phyloP scores from a whole-genome alignment of 805 yeast genomes.

The Ogataea nitratoaversa region DNA sequence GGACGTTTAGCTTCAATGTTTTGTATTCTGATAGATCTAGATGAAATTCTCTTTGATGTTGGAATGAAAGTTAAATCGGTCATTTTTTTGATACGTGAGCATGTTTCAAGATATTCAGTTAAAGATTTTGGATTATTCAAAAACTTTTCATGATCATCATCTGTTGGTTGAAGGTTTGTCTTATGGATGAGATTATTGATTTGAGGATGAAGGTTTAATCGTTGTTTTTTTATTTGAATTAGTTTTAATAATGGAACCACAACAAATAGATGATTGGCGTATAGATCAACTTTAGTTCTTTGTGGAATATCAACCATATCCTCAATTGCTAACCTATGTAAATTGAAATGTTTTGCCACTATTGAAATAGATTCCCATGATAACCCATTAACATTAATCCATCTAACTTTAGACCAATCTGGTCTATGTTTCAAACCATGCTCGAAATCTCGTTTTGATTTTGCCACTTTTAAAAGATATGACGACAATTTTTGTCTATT shows the following conservation, averaged over 20 bases:
- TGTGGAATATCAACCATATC: slow-evolving; percentile 63
- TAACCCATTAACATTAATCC: slow-evolving; percentile 58
- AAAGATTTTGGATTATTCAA: slow-evolving; percentile 8
- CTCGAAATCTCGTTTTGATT: slow-evolving; percentile 28
- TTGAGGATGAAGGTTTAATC: slow-evolving; percentile 4
- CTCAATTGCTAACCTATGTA: slow-evolving; percentile 55
- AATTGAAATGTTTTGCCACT: slow-evolving; percentile 38
- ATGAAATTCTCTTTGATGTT: slow-evolving; percentile 4
- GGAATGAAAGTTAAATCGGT: slow-evolving; percentile 30
- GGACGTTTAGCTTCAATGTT: slow-evolving; percentile 41
- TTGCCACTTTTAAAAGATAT: slow-evolving; percentile 15
- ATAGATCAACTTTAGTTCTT: slow-evolving; percentile 54
- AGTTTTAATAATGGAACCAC: slow-evolving; percentile 51
- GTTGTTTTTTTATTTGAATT: slow-evolving; percentile 25
- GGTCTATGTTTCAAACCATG: slow-evolving; percentile 35
- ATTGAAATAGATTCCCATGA: slow-evolving; percentile 55
- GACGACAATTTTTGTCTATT: slow-evolving; percentile 2
- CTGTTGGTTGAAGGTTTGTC: background rate
- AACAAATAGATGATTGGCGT: slow-evolving; percentile 47
- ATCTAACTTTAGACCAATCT: slow-evolving; percentile 46
- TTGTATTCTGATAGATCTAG: slow-evolving; percentile 20
- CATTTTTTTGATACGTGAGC: slow-evolving; percentile 28
- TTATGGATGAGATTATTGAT: no score
- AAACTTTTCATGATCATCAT: background rate
- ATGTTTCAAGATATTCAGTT: slow-evolving; percentile 19